Percentiles rank a stretch among this genome's conserved stretches.
Evolutionary conservation across 192 early-diverging fungal genomes (phyloP).

Genomic region (Coemansia sp.): DNA sequence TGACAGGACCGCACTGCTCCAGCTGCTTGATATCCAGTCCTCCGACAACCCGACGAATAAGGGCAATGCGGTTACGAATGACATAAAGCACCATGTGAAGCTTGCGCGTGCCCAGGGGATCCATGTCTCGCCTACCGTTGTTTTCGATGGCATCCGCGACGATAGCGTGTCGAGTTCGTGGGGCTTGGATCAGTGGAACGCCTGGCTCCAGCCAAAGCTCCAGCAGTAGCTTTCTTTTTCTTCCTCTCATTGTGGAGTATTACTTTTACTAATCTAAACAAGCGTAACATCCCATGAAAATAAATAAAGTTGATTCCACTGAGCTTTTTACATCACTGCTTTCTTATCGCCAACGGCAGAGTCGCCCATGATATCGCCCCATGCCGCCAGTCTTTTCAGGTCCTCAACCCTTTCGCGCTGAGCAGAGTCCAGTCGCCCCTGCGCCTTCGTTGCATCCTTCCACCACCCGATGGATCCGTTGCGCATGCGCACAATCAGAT

Average conservation of each 20-base stretch:
- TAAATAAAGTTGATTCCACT: too few relatives aligned
- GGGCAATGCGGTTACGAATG: conserved; percentile 69
- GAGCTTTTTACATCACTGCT: too few relatives aligned
- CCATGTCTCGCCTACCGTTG: conserved; percentile 75
- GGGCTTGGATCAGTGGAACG: conserved; percentile 66
- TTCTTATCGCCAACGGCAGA: too few relatives aligned
- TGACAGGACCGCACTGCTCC: conserved; percentile 48
- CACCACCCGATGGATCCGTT: conserved; percentile 59
- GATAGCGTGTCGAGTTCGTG: conserved; percentile 69
- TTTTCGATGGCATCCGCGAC: conserved; percentile 67
- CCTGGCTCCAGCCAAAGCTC: conserved; percentile 55
- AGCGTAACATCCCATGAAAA: background rate
- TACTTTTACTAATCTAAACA: background rate
- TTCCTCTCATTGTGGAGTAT: too few relatives aligned
- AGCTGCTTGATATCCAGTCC: conserved; percentile 54
- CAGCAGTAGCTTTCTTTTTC: background rate
- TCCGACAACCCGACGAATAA: conserved; percentile 52
- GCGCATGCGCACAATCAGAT: conserved; percentile 62
- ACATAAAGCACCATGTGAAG: conserved; percentile 70
- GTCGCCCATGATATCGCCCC: background rate
- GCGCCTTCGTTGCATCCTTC: conserved; percentile 19
- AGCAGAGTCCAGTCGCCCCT: conserved; percentile 9
- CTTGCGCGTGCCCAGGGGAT: conserved; percentile 70
- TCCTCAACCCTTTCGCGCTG: background rate
- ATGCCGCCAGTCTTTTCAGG: background rate